Evolutionary conservation across 2,329 filamentous ascomycete species (phyloP).

Genomic region (Phialemonium atrogriseum): DNA sequence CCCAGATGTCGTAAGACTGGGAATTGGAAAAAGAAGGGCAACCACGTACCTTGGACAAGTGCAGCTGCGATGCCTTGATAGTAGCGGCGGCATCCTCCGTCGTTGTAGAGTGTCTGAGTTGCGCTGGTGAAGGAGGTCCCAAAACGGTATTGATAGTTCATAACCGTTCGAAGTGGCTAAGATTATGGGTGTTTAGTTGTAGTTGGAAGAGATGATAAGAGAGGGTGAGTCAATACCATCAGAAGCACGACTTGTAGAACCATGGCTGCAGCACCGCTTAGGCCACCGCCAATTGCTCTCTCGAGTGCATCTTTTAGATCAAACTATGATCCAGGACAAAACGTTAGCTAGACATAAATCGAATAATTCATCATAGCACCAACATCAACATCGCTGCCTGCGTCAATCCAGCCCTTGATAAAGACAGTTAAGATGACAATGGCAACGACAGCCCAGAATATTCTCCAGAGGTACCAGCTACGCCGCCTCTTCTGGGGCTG

Average conservation of each 20-base stretch:
- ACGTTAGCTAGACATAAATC: too few species aligned
- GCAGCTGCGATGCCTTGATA: conserved; percentile 37
- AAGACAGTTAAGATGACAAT: conserved; percentile 26
- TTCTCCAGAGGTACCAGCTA: too few species aligned
- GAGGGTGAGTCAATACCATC: conserved; percentile 26
- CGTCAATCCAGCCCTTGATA: conserved; percentile 37
- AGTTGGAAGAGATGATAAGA: background rate
- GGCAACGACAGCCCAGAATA: conserved; percentile 25
- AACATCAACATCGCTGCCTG: conserved; percentile 29
- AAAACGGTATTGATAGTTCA: conserved; percentile 43
- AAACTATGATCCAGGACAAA: too few species aligned
- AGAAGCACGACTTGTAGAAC: conserved; percentile 36
- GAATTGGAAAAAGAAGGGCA: too few species aligned
- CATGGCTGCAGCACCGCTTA: conserved; percentile 41
- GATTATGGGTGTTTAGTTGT: background rate
- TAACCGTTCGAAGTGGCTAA: conserved; percentile 38
- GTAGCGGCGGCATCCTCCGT: conserved; percentile 33
- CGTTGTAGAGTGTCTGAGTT: conserved; percentile 29
- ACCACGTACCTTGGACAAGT: conserved; percentile 31
- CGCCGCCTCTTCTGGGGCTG: too few species aligned
- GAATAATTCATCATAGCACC: conserved; percentile 8
- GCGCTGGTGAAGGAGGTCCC: conserved; percentile 31
- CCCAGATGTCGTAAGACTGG: too few species aligned
- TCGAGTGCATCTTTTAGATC: conserved; percentile 34
- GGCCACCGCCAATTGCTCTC: conserved; percentile 33